Base-by-base conservation (phyloP, 805 yeast species). In the Yarrowia sp. region DNA sequence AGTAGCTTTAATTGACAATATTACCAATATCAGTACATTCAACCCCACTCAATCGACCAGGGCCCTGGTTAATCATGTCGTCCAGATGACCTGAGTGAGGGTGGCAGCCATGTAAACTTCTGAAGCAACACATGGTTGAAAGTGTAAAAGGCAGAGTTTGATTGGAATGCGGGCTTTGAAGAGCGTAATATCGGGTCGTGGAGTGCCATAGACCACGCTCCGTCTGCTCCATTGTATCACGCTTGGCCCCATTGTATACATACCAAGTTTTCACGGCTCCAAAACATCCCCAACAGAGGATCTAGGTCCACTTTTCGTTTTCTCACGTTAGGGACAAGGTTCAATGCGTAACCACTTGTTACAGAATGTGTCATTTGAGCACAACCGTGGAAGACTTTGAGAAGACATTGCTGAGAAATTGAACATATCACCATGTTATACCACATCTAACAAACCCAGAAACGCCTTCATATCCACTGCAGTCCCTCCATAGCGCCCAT, bases 301-400 rank as follows among this genome's bases (percentile, higher is more conserved):
- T 34, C 6, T 7, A 5, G 1, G n/a, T 34, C 30, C 20, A 34
- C 56, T 50, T 50, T 50, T 50, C 42, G 40, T 13, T 50, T 50
- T 50, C n/a, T 3, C 5, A 8, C 20, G 14, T 30, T 9, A 19
- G 12, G n/a, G 38, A 36, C 34, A 52, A 24, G 20, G 58, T 52
- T 52, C 58, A 52, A 52, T 52, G 58, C 43, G 58, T 52, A 52
- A 10, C 42, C 43, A n/a, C 58, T 52, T 38, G 58, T 52, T 52
- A 38, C 58, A 52, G 58, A 52, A 36, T 52, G 17, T 19, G 43
- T 20, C 43, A 36, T 2, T 38, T 52, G 33, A 36, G 20, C 43
- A 20, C n/a, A 6, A 24, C 30, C 3, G 30, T 24, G 30, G 30
- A 24, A 7, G 30, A 4, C n/a, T 7, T 34, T n/a, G 17, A 13